Percentiles rank a stretch among this genome's conserved stretches.
Conservation (phyloP, 352 stramenopile genomes). For the Globisporangium polare region DNA sequence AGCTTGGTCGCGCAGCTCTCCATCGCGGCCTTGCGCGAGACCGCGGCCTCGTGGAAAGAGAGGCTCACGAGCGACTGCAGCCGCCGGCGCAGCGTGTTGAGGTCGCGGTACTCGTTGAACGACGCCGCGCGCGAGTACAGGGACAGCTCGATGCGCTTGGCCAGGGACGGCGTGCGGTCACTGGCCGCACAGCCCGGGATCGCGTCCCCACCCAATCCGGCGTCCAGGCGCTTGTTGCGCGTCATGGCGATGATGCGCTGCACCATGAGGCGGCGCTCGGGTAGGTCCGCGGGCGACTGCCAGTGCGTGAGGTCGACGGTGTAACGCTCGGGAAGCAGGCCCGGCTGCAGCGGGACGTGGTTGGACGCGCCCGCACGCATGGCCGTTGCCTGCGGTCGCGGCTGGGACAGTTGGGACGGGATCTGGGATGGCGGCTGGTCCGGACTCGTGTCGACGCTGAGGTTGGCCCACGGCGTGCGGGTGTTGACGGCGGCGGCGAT, state of each 20-base stretch:
- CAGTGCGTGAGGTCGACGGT: slow-evolving; percentile 76
- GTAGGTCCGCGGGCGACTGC: slow-evolving; percentile 79
- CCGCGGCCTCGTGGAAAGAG: slow-evolving; percentile 83
- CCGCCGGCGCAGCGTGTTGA: slow-evolving; percentile 76
- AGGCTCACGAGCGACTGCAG: slow-evolving; percentile 84
- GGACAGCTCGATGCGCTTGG: slow-evolving; percentile 84
- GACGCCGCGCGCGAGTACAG: slow-evolving; percentile 79
- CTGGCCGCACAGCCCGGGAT: slow-evolving; percentile 23
- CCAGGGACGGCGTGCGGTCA: slow-evolving; percentile 72
- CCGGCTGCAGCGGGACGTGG: slow-evolving; percentile 39
- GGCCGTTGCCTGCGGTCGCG: slow-evolving; percentile 17
- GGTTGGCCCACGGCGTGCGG: slow-evolving; percentile 66
- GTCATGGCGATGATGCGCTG: slow-evolving; percentile 88
- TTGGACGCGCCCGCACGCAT: slow-evolving; percentile 53
- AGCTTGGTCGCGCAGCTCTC: slow-evolving; percentile 28
- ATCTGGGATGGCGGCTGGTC: slow-evolving; percentile 5
- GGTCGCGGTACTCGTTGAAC: slow-evolving; percentile 81
- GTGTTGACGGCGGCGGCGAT: slow-evolving; percentile 13
- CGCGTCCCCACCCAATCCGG: slow-evolving; percentile 12
- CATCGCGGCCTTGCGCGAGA: slow-evolving; percentile 38
- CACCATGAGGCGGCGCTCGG: slow-evolving; percentile 78
- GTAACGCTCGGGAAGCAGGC: slow-evolving; percentile 69
- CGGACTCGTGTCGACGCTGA: slow-evolving; percentile 58
- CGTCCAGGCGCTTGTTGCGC: slow-evolving; percentile 50
- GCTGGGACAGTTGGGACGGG: slow-evolving; percentile 9